phyloP scores from a whole-genome alignment of 371 early-diverging fungal species.

The Rhizopus arrhizus region DNA sequence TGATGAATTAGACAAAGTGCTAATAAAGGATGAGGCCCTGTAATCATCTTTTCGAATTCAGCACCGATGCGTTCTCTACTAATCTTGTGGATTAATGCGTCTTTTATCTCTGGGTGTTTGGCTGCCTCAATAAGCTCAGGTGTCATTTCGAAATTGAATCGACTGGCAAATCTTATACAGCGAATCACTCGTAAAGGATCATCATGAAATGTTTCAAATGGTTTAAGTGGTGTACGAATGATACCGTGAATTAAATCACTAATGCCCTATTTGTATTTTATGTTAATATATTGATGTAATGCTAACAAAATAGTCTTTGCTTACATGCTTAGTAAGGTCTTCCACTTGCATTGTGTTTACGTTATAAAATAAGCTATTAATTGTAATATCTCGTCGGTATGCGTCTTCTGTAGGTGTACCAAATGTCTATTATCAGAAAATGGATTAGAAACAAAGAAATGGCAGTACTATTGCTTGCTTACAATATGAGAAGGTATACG shows the following conservation, averaged over 20 bases:
- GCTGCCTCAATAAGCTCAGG: conserved; percentile 72
- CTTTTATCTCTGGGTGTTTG: conserved; percentile 58
- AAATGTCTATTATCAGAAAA: conserved; percentile 57
- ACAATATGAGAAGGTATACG: conserved; percentile 84
- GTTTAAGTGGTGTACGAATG: conserved; percentile 92
- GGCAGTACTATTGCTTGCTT: conserved; percentile 15
- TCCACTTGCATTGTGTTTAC: conserved; percentile 87
- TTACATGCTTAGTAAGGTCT: conserved; percentile 83
- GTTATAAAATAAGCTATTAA: conserved; percentile 99
- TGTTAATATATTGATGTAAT: background rate
- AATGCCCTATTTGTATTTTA: conserved; percentile 59
- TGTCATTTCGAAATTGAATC: conserved; percentile 85
- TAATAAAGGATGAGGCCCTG: conserved; percentile 56
- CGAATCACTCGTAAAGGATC: conserved; percentile 98
- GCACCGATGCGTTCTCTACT: conserved; percentile 94
- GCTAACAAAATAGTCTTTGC: background rate
- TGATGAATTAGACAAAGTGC: conserved; percentile 56
- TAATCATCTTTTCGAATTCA: conserved; percentile 96
- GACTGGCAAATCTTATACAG: conserved; percentile 93
- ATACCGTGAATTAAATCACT: conserved; percentile 70
- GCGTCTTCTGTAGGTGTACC: conserved; percentile 98
- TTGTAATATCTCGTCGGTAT: conserved; percentile 96
- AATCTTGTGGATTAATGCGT: conserved; percentile 83
- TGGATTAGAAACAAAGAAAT: background rate
- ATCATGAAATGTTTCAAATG: conserved; percentile 93